Percentiles rank a stretch among this genome's conserved stretches.
Conservation (phyloP, 2,329 filamentous ascomycete genomes). For the Colletotrichum caudatum region DNA sequence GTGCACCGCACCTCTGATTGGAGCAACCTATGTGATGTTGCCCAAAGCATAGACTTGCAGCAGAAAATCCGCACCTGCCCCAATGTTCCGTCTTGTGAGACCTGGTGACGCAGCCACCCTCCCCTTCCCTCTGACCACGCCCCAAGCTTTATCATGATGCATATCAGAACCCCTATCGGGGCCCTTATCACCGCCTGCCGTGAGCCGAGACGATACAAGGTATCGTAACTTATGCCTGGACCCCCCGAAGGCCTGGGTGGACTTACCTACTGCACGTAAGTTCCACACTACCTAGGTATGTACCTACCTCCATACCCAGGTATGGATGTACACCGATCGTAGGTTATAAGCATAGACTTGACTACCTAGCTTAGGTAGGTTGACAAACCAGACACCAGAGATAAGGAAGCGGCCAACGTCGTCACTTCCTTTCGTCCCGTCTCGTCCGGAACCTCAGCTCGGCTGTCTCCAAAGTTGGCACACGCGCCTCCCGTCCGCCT, state of each 20-base stretch:
- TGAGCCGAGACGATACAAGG: constrained; percentile 20
- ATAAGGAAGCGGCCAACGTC: constrained; percentile 12
- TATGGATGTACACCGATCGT: background rate
- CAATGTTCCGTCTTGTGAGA: background rate
- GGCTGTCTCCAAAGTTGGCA: constrained; percentile 12
- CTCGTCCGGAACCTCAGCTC: constrained; percentile 8
- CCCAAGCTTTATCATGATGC: constrained; percentile 39
- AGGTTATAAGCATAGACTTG: background rate
- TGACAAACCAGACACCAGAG: constrained; percentile 3
- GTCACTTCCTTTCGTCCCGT: constrained; percentile 15
- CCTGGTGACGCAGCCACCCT: background rate
- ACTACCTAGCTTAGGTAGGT: background rate
- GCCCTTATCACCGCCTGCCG: constrained; percentile 8
- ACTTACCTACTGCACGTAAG: background rate
- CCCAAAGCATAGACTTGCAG: constrained; percentile 20
- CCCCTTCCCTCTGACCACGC: constrained; percentile 13
- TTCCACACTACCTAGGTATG: no score
- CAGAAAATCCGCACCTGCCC: constrained; percentile 4
- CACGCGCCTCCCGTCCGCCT: constrained; percentile 9
- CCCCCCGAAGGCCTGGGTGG: background rate
- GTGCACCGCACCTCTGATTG: constrained; percentile 12
- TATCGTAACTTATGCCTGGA: background rate
- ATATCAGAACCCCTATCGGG: constrained; percentile 18
- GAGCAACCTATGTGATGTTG: background rate
- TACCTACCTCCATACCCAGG: no score